These are phyloP conservation scores for Ustulina deusta DNA, from an alignment of 2,329 filamentous ascomycete genomes.

Conservation along the genomic window DNA sequence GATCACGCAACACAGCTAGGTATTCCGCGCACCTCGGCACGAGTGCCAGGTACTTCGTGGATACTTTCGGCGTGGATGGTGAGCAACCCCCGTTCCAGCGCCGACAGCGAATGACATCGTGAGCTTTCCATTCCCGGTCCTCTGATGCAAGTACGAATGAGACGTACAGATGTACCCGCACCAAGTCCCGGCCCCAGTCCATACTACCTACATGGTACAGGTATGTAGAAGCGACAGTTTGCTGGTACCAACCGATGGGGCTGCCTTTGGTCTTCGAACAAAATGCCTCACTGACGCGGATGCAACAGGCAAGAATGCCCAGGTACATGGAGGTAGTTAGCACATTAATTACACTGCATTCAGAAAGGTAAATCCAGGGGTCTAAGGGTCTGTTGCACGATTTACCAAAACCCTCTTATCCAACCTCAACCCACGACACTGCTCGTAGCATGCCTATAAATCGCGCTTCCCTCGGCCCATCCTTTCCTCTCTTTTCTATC, in stretches of 20 bases:
- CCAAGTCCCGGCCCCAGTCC: slow-evolving; percentile 3
- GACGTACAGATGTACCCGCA: neutral
- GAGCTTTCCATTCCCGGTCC: slow-evolving; percentile 19
- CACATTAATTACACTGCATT: slow-evolving; percentile 5
- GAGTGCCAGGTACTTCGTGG: slow-evolving; percentile 20
- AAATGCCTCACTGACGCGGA: slow-evolving; percentile 37
- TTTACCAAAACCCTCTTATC: slow-evolving; percentile 23
- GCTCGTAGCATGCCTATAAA: slow-evolving; percentile 32
- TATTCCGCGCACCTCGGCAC: slow-evolving; percentile 18
- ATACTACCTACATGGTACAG: neutral
- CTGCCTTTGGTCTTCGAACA: slow-evolving; percentile 33
- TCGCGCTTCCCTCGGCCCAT: slow-evolving; percentile 30
- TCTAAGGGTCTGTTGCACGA: slow-evolving; percentile 21
- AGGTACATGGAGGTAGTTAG: too few relatives aligned
- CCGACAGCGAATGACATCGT: slow-evolving; percentile 36
- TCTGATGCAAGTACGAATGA: slow-evolving; percentile 14
- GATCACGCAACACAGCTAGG: neutral
- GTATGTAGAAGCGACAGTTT: slow-evolving; percentile 9
- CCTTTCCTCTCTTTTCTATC: neutral
- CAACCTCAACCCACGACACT: slow-evolving; percentile 28
- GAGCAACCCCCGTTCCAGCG: slow-evolving; percentile 23
- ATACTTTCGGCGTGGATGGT: slow-evolving; percentile 30
- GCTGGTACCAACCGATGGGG: slow-evolving; percentile 23
- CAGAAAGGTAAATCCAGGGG: slow-evolving; percentile 28
- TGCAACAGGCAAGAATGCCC: neutral